phyloP scores from a whole-genome alignment of 495 filamentous ascomycete genomes.

The Aspergillus bridgeri region DNA sequence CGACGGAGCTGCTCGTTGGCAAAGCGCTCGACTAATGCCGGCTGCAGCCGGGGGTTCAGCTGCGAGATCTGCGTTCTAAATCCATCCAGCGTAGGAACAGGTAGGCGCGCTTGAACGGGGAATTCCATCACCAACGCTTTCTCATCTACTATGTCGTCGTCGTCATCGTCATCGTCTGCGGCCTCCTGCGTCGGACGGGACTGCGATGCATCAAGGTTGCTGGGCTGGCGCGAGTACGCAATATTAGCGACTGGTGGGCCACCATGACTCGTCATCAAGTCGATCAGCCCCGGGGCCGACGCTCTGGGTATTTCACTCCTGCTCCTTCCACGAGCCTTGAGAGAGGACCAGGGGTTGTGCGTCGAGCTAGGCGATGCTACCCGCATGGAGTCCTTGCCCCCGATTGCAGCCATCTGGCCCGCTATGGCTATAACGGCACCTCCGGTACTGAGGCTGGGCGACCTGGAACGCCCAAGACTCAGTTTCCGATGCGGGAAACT shows the following conservation, averaged over 20 bases:
- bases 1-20: constrained; percentile 74
- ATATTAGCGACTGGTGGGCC: constrained; percentile 47
- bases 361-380: constrained; percentile 47
- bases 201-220: background rate
- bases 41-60: constrained; percentile 66
- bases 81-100: constrained; percentile 69
- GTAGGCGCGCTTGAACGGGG: constrained; percentile 40
- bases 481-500: constrained; percentile 50
- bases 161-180: constrained; percentile 42
- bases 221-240: constrained; percentile 31
- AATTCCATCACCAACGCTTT: constrained; percentile 50
- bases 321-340: constrained; percentile 63
- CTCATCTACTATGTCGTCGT: constrained; percentile 39
- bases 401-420: constrained; percentile 59
- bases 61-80: constrained; percentile 73
- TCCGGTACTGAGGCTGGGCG: constrained; percentile 59
- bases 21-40: constrained; percentile 76
- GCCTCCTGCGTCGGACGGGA: constrained; percentile 13
- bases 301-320: constrained; percentile 66
- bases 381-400: constrained; percentile 55
- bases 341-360: constrained; percentile 48
- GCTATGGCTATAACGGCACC: constrained; percentile 60
- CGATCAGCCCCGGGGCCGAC: constrained; percentile 37
- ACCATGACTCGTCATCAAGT: constrained; percentile 47
- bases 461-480: constrained; percentile 56